Conservation (phyloP, 352 stramenopile species). For the Pythium apleroticum region DNA sequence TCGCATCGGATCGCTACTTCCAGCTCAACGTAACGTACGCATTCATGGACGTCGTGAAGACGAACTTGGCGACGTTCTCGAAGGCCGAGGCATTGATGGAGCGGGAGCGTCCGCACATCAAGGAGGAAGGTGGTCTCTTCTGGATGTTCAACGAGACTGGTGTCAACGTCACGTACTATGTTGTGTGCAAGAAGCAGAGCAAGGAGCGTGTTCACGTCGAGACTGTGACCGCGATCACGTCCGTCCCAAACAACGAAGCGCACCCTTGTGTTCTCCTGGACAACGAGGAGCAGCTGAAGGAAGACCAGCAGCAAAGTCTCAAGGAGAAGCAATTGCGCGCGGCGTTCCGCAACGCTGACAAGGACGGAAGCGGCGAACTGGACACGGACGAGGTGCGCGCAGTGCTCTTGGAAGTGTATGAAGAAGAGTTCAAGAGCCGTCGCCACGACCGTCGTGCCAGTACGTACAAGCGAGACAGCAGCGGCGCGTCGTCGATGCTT, state of each 20-base stretch:
- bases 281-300: slow-evolving; percentile 62
- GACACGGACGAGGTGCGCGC: slow-evolving; percentile 74
- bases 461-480: slow-evolving; percentile 15
- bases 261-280: slow-evolving; percentile 66
- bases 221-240: slow-evolving; percentile 52
- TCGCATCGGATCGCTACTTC: slow-evolving; percentile 82
- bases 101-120: slow-evolving; percentile 70
- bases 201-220: slow-evolving; percentile 52
- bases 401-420: slow-evolving; percentile 70
- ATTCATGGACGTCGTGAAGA: slow-evolving; percentile 82
- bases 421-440: slow-evolving; percentile 63
- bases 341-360: slow-evolving; percentile 75
- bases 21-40: slow-evolving; percentile 83
- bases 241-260: slow-evolving; percentile 47
- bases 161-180: slow-evolving; percentile 77
- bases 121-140: slow-evolving; percentile 78
- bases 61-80: slow-evolving; percentile 63
- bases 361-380: slow-evolving; percentile 73
- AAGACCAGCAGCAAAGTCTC: slow-evolving; percentile 72
- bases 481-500: slow-evolving; percentile 11
- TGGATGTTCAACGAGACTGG: slow-evolving; percentile 86
- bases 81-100: slow-evolving; percentile 48
- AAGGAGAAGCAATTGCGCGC: slow-evolving; percentile 87
- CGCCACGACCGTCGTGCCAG: slow-evolving; percentile 14
- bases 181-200: slow-evolving; percentile 68